Percentiles rank a stretch among this genome's conserved stretches.
Conservation (phyloP, 345 rosid species). For the Mercurialis annua region DNA sequence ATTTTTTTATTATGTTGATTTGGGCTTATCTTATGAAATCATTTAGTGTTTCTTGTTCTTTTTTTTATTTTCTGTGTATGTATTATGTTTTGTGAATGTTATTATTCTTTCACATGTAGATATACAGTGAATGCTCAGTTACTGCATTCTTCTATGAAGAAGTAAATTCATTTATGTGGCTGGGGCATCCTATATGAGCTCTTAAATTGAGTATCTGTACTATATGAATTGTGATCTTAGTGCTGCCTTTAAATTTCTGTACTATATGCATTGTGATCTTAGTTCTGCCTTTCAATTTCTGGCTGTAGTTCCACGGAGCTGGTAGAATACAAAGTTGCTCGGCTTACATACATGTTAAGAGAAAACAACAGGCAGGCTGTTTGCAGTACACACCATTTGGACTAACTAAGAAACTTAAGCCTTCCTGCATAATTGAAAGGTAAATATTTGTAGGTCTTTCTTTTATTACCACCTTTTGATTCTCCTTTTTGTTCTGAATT, state of each 20-base stretch:
- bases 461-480: not conserved
- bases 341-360: constrained; percentile 2
- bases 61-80: constrained; percentile 2
- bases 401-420: not conserved
- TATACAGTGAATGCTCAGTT: constrained; percentile 3
- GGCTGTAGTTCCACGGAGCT: not conserved
- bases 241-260: too few species aligned
- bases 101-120: constrained; percentile 3
- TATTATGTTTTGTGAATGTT: not conserved
- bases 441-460: not conserved
- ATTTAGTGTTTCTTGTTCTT: not conserved
- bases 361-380: not conserved
- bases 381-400: not conserved
- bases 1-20: constrained; percentile 3
- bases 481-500: not conserved
- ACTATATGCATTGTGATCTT: constrained; percentile 6
- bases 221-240: not conserved
- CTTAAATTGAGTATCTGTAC: not conserved
- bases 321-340: not conserved
- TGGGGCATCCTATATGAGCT: not conserved
- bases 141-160: not conserved
- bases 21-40: not conserved
- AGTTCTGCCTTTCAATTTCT: not conserved
- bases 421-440: not conserved
- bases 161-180: not conserved